Percentiles rank a stretch among this genome's conserved stretches.
Evolutionary conservation across 192 early-diverging fungal species (phyloP).

Genomic region (Podila verticillata): DNA sequence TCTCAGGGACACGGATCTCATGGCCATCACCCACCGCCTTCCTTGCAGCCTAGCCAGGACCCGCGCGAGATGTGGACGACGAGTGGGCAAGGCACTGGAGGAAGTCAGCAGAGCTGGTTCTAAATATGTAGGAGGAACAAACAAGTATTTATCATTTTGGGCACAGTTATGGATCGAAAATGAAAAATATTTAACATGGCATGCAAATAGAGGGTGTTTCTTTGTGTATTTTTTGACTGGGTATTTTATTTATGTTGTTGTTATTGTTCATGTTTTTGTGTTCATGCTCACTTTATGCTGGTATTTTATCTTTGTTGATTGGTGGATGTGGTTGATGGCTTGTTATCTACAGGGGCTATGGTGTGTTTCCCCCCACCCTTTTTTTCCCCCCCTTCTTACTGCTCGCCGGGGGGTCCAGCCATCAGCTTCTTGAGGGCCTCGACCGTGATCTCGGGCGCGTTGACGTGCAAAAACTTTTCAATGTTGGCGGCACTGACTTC

Average conservation of each 20-base stretch:
- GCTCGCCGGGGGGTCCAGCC: neutral
- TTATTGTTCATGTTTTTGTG: too few relatives aligned
- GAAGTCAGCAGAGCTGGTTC: conserved; percentile 47
- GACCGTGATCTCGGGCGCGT: conserved; percentile 4
- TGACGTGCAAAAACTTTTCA: neutral
- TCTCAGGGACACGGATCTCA: conserved; percentile 9
- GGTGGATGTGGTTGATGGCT: too few relatives aligned
- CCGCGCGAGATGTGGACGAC: conserved; percentile 52
- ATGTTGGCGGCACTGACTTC: conserved; percentile 5
- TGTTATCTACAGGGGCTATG: too few relatives aligned
- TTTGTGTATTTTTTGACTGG: too few relatives aligned
- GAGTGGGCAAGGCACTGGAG: conserved; percentile 39
- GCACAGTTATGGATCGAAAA: too few relatives aligned
- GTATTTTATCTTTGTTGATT: too few relatives aligned
- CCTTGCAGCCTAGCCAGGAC: conserved; percentile 32
- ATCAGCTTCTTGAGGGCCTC: neutral
- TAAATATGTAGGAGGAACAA: neutral
- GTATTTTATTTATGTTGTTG: too few relatives aligned
- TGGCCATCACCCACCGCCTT: neutral
- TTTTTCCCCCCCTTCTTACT: too few relatives aligned
- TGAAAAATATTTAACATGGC: too few relatives aligned
- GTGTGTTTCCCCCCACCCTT: too few relatives aligned
- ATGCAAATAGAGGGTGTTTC: too few relatives aligned
- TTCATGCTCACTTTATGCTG: too few relatives aligned
- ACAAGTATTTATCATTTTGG: neutral